Evolutionary conservation across 768 basidiomycete genomes (phyloP).

Genomic region (Xerocomellus dryophilus): DNA sequence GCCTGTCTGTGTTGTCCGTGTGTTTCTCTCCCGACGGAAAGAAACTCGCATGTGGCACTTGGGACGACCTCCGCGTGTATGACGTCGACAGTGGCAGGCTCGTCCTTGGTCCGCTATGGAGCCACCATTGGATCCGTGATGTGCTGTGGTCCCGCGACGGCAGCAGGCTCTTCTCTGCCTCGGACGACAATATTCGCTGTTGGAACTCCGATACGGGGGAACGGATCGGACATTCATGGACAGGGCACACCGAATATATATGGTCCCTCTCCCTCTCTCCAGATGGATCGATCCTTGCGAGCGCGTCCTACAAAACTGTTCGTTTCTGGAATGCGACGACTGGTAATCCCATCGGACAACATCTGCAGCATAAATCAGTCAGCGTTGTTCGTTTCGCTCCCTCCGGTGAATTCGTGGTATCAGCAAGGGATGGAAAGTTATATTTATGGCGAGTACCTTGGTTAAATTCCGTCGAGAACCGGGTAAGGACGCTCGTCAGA

Average conservation of each 20-base stretch:
- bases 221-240: not conserved
- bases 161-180: not conserved
- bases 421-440: not conserved
- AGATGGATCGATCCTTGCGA: constrained; percentile 1
- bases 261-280: not conserved
- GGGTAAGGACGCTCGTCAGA: not conserved
- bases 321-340: constrained; percentile 2
- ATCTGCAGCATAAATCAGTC: not conserved
- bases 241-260: not conserved
- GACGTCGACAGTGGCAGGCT: not conserved
- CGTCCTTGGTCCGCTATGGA: too few relatives aligned
- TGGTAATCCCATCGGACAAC: not conserved
- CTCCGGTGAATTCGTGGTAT: not conserved
- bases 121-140: not conserved
- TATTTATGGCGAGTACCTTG: not conserved
- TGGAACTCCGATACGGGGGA: not conserved
- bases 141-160: not conserved
- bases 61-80: not conserved
- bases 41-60: constrained; percentile 3
- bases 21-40: not conserved
- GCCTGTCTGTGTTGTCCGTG: not conserved
- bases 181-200: not conserved
- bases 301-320: constrained; percentile 7
- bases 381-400: not conserved
- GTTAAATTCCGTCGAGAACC: too few relatives aligned